These are phyloP conservation scores for Torulaspora indica DNA, from an alignment of 805 yeast species.

Conservation along the genomic window DNA sequence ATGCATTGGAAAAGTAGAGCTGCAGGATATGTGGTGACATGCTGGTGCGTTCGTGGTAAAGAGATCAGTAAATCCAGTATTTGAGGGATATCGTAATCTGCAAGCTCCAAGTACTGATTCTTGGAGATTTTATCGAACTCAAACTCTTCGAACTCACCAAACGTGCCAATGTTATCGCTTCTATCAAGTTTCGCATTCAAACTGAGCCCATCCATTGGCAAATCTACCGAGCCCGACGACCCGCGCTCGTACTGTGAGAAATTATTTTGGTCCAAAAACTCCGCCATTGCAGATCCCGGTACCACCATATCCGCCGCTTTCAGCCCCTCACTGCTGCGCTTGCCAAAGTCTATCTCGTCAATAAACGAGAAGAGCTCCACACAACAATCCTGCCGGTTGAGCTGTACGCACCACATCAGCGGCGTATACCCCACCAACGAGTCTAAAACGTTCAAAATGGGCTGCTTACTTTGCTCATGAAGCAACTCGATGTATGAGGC, in stretches of 20 bases:
- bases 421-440: conserved; percentile 56
- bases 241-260: conserved; percentile 27
- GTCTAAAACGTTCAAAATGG: conserved; percentile 50
- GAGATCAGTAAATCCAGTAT: conserved; percentile 57
- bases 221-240: conserved; percentile 27
- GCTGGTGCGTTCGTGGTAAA: conserved; percentile 52
- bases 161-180: conserved; percentile 1
- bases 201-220: conserved; percentile 40
- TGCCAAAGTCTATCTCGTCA: conserved; percentile 50
- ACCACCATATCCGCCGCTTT: conserved; percentile 53
- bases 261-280: conserved; percentile 53
- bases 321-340: conserved; percentile 30
- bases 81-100: conserved; percentile 67
- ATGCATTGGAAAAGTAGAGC: conserved; percentile 63
- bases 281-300: conserved; percentile 54
- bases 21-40: conserved; percentile 53
- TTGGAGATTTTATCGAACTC: conserved; percentile 53
- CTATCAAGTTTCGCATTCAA: conserved; percentile 9
- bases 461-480: conserved; percentile 34
- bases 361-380: conserved; percentile 55
- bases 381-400: conserved; percentile 52
- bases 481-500: conserved; percentile 47
- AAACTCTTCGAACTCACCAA: conserved; percentile 34
- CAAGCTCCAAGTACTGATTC: conserved; percentile 57
- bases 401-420: conserved; percentile 80